Conservation (phyloP, 2,329 filamentous ascomycete genomes). For the Tricladium varicosporioides region DNA sequence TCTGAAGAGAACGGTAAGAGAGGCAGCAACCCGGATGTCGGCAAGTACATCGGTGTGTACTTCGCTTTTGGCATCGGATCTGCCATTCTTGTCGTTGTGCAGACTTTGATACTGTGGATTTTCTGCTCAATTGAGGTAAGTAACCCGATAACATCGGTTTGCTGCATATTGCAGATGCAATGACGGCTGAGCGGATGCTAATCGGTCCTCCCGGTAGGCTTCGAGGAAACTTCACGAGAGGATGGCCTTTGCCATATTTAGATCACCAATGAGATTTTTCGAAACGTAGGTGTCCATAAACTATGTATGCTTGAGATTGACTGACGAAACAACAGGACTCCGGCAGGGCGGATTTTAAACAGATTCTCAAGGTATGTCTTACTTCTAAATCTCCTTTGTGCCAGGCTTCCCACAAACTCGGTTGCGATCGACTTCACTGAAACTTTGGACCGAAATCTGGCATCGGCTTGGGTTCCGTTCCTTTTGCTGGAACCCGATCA, state of each 20-base stretch:
- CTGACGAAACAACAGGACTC: constrained; percentile 50
- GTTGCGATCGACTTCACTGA: background rate
- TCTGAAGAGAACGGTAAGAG: constrained; percentile 71
- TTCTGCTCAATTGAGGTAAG: constrained; percentile 96
- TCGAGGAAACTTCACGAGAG: constrained; percentile 94
- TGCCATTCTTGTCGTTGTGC: constrained; percentile 79
- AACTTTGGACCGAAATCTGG: background rate
- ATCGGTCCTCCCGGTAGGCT: constrained; percentile 50
- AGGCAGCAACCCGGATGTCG: constrained; percentile 71
- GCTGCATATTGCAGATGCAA: constrained; percentile 18
- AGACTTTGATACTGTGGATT: constrained; percentile 96
- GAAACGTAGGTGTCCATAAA: constrained; percentile 57
- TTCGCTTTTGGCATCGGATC: constrained; percentile 91
- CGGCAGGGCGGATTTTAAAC: constrained; percentile 93
- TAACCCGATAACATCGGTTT: constrained; percentile 16
- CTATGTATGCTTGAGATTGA: background rate
- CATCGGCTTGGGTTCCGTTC: constrained; percentile 1
- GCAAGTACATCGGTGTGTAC: constrained; percentile 92
- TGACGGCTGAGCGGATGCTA: constrained; percentile 21
- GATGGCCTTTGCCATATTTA: constrained; percentile 97
- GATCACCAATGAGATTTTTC: constrained; percentile 98
- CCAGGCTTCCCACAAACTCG: constrained; percentile 4
- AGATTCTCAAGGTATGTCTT: constrained; percentile 79
- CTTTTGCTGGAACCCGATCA: constrained; percentile 12
- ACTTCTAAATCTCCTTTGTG: background rate